A percentile compares a stretch with the other conserved stretches of the same genome.
Conservation (phyloP, 176 grass and related monocot genomes). For the Lolium rigidum region DNA sequence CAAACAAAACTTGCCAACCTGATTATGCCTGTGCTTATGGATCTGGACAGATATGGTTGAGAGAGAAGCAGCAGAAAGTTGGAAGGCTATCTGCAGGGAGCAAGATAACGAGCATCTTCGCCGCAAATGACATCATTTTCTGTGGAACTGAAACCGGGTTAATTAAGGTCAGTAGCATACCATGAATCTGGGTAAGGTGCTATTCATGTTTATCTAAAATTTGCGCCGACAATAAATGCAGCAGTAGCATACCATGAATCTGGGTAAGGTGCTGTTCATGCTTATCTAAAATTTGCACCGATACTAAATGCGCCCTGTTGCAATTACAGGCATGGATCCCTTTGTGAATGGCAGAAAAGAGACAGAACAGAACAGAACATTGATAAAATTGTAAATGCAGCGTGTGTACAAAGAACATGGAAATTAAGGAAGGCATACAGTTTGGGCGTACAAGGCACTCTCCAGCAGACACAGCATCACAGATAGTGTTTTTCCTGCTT, state of each 20-base stretch:
- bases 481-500: slow-evolving; percentile 1
- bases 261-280: background rate
- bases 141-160: slow-evolving; percentile 84
- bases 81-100: slow-evolving; percentile 85
- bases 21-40: slow-evolving; percentile 40
- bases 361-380: background rate
- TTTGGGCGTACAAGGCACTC: slow-evolving; percentile 24
- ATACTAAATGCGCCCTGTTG: slow-evolving; percentile 1
- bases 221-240: background rate
- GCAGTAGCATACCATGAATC: slow-evolving; percentile 29
- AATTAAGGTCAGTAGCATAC: slow-evolving; percentile 68
- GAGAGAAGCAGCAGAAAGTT: slow-evolving; percentile 87
- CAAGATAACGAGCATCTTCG: slow-evolving; percentile 85
- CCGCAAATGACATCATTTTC: slow-evolving; percentile 81
- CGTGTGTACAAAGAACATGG: slow-evolving; percentile 42
- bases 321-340: slow-evolving; percentile 61
- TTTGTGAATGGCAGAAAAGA: slow-evolving; percentile 33
- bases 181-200: background rate
- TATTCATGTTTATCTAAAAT: background rate
- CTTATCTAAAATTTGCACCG: background rate
- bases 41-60: slow-evolving; percentile 86
- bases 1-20: slow-evolving; percentile 14
- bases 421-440: slow-evolving; percentile 16
- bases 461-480: background rate
- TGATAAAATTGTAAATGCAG: slow-evolving; percentile 55